Evolutionary conservation across 2,329 filamentous ascomycete genomes (phyloP).

Genomic region (Botryotinia calthae): DNA sequence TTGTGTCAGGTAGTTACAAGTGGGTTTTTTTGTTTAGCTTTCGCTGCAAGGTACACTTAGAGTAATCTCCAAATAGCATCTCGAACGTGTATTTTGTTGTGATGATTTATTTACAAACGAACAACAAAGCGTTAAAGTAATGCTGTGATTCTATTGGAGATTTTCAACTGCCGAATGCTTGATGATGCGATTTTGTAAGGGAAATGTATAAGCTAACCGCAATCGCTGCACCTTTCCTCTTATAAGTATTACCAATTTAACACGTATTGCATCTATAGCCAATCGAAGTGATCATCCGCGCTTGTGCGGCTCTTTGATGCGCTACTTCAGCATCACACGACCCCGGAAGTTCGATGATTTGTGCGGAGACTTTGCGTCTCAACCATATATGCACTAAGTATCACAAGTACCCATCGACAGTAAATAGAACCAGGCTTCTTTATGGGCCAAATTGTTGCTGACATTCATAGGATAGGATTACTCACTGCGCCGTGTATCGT

Average conservation of each 20-base stretch:
- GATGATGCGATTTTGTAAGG: background rate
- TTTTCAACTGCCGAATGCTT: background rate
- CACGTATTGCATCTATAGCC: background rate
- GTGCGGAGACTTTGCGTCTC: background rate
- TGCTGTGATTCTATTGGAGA: background rate
- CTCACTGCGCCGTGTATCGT: background rate
- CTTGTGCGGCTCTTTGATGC: background rate
- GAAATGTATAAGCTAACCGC: background rate
- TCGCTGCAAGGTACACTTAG: background rate
- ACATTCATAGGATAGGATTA: background rate
- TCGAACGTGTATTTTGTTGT: background rate
- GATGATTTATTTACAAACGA: background rate
- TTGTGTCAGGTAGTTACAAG: background rate
- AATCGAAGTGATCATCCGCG: background rate
- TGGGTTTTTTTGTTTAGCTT: background rate
- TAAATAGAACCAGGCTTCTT: background rate
- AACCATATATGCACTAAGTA: background rate
- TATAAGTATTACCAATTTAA: background rate
- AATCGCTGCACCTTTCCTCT: background rate
- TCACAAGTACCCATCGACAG: background rate
- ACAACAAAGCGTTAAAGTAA: background rate
- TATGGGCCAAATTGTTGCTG: background rate
- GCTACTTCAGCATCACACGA: background rate
- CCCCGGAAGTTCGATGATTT: background rate
- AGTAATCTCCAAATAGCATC: background rate